Percentiles rank a stretch among this genome's conserved stretches.
These are phyloP conservation scores for Nannochloris sp. DNA, from an alignment of 139 green algal genomes.

Conservation along the genomic window DNA sequence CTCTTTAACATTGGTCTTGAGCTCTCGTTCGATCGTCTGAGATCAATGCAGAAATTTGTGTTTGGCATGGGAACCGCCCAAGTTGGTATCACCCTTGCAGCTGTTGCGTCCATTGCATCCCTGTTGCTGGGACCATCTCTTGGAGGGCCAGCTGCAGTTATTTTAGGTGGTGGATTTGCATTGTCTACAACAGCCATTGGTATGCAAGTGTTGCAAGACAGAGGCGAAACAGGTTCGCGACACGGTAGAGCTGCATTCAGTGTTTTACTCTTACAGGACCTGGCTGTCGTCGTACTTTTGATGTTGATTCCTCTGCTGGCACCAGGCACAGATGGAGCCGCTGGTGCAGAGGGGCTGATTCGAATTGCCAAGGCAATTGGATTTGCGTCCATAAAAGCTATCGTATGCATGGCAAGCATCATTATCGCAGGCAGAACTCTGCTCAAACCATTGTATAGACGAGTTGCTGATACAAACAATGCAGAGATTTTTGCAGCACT, in stretches of 20 bases:
- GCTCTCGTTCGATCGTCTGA: conserved; percentile 86
- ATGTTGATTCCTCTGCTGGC: conserved; percentile 98
- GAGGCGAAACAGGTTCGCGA: conserved; percentile 78
- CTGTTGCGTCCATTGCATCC: conserved; percentile 29
- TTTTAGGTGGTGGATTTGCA: conserved; percentile 87
- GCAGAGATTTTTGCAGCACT: conserved; percentile 88
- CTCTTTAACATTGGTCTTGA: conserved; percentile 98
- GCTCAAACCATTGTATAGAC: conserved; percentile 46
- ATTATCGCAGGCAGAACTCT: conserved; percentile 53
- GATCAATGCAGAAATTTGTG: conserved; percentile 94
- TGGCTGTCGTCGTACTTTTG: conserved; percentile 97
- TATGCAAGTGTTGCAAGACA: conserved; percentile 91
- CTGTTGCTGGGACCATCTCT: conserved; percentile 39
- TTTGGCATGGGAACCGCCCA: conserved; percentile 94
- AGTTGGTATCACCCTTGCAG: conserved; percentile 59
- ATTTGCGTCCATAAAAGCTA: conserved; percentile 84
- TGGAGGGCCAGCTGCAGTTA: conserved; percentile 67
- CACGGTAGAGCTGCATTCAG: conserved; percentile 93
- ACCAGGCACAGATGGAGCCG: conserved; percentile 39
- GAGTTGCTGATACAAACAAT: conserved; percentile 71
- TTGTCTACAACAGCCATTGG: conserved; percentile 95
- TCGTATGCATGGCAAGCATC: conserved; percentile 72
- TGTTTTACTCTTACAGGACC: conserved; percentile 92
- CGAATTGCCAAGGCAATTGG: conserved; percentile 79
- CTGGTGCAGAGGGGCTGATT: conserved; percentile 40